These are phyloP conservation scores for Wallacemonas sp. DNA, from an alignment of 208 protist species.

Conservation along the genomic window DNA sequence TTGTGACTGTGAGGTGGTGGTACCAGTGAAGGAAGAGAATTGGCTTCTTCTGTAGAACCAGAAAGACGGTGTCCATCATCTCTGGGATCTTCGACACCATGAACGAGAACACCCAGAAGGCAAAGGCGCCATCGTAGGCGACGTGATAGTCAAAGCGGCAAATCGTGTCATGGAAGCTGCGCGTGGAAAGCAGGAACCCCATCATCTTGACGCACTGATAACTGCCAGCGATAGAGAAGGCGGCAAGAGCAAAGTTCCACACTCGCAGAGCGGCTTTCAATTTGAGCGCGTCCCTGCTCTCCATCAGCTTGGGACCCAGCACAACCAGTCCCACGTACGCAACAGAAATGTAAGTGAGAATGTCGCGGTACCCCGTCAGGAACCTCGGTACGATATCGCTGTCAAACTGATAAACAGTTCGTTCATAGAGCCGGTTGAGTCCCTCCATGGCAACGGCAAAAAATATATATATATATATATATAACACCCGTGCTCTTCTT, in stretches of 20 bases:
- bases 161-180: slow-evolving; percentile 39
- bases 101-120: slow-evolving; percentile 69
- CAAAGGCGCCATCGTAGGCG: slow-evolving; percentile 48
- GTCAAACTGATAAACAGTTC: slow-evolving; percentile 26
- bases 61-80: slow-evolving; percentile 72
- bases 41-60: slow-evolving; percentile 62
- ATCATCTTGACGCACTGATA: slow-evolving; percentile 43
- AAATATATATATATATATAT: too few relatives aligned
- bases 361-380: slow-evolving; percentile 37
- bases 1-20: slow-evolving; percentile 81
- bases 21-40: slow-evolving; percentile 76
- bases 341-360: slow-evolving; percentile 32
- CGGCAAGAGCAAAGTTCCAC: slow-evolving; percentile 73
- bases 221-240: slow-evolving; percentile 63
- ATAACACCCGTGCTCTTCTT: too few relatives aligned
- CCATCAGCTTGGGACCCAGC: slow-evolving; percentile 28
- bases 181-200: slow-evolving; percentile 24
- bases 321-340: slow-evolving; percentile 38
- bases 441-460: neutral
- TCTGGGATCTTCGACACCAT: slow-evolving; percentile 71
- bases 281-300: slow-evolving; percentile 35
- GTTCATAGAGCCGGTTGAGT: neutral
- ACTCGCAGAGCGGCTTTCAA: slow-evolving; percentile 38
- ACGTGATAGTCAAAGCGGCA: slow-evolving; percentile 42
- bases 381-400: slow-evolving; percentile 27